A percentile compares a stretch with the other conserved stretches of the same genome.
Conservation (phyloP, 768 basidiomycete genomes). For the Plicaturopsis crispa region DNA sequence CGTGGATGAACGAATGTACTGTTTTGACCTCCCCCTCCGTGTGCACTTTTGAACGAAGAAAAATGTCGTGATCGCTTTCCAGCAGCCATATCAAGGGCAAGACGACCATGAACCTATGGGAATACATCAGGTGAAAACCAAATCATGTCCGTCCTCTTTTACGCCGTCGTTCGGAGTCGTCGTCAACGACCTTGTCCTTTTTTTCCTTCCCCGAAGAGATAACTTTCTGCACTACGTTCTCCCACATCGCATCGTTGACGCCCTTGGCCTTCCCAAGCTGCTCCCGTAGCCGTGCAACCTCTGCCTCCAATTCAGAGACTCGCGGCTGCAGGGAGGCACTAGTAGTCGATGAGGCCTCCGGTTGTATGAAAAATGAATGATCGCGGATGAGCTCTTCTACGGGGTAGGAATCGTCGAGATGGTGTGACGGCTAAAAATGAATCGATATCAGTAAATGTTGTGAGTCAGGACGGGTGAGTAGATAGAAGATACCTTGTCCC, state of each 20-base stretch:
- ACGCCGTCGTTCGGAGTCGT: constrained; percentile 15
- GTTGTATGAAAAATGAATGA: constrained; percentile 56
- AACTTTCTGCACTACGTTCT: constrained; percentile 63
- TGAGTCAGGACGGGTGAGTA: constrained; percentile 1
- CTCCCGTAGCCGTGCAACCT: constrained; percentile 56
- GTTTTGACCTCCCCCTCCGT: too few species aligned
- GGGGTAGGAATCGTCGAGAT: constrained; percentile 32
- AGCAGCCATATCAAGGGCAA: too few species aligned
- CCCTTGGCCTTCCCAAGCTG: constrained; percentile 80
- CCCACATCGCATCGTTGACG: constrained; percentile 95
- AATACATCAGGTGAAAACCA: too few species aligned
- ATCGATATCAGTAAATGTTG: constrained; percentile 4
- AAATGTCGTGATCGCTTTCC: too few species aligned
- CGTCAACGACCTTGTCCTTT: constrained; percentile 8
- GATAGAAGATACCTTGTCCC: constrained; percentile 29
- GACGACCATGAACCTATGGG: too few species aligned
- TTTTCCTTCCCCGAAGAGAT: constrained; percentile 31
- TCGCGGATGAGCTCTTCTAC: constrained; percentile 55
- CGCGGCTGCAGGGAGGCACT: constrained; percentile 41
- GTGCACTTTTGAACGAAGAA: too few species aligned
- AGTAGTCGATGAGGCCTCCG: constrained; percentile 25
- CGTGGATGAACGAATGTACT: too few species aligned
- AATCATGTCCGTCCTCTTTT: constrained; percentile 22
- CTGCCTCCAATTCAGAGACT: constrained; percentile 63
- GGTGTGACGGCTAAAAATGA: constrained; percentile 17